Base-by-base conservation (phyloP, 305 asterid genomes). In the Caryopteris hybrid region DNA sequence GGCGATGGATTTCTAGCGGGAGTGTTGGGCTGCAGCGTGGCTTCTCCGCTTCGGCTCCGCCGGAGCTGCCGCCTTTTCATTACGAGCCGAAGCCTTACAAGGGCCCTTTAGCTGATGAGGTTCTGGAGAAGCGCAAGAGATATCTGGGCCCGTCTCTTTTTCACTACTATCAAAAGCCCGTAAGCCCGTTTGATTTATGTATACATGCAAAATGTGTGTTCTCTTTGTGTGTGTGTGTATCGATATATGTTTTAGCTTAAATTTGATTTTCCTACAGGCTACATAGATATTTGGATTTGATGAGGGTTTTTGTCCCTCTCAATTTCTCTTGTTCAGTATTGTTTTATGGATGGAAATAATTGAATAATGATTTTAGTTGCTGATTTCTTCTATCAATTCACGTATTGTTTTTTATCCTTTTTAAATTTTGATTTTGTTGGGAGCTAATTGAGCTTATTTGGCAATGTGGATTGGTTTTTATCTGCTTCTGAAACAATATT, bases 131-230 rank as follows among this genome's bases (percentile, higher is more conserved):
- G 83, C 88, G 98, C 25, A 85, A 83, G 68, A 77, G 82, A 74
- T 92, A 66, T 63, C 76, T 90, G 83, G 97, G 97, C 17, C 94
- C 98, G 0, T 93, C 98, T 42, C 88, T 92, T 10, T 92, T 92
- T 64, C 71, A 92, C 74, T 92, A 60, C 85, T 92, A 90, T 64
- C 87, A 92, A 50, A 92, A 88, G 54, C 98, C 98, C 67, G 98
- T 92, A 81, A 82, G 61, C 74, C 59, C 54, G 1, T 0, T 10
- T 6, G 18, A 22, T 56, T 8, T 17, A 8, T 59, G 41, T 63
- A n/a, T 51, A 36, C 29, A 43, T 58, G 17, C 48, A 45, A 29
- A 4, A 0, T 29, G 1, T 18, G 56, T 16, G 2, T 25, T 51
- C 21, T 57, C 46, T 50, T 8, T 27, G 48, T 20, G 65, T 51